Conservation (phyloP, 441 rosid species). For the Gossypium aridum region DNA sequence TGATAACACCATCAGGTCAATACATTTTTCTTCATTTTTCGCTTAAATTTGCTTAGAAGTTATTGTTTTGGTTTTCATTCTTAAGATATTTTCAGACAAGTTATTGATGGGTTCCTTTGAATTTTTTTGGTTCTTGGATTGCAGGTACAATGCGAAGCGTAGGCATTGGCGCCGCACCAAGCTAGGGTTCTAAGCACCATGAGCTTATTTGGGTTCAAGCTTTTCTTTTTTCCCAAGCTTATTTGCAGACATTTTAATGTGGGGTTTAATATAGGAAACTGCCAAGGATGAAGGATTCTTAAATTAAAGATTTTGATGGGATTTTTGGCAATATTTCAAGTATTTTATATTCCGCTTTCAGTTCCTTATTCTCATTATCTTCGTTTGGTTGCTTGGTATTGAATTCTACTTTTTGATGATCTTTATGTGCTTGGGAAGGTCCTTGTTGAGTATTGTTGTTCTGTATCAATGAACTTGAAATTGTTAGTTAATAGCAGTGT, state of each 20-base stretch:
- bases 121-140: not conserved
- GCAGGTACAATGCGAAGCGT: constrained; percentile 92
- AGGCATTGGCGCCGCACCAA: constrained; percentile 97
- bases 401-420: not conserved
- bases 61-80: not conserved
- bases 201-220: not conserved
- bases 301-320: not conserved
- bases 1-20: constrained; percentile 79
- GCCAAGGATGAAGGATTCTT: not conserved
- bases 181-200: constrained; percentile 64
- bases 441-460: not conserved
- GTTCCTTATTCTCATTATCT: not conserved
- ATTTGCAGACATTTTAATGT: not conserved
- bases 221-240: not conserved
- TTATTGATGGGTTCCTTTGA: not conserved
- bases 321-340: not conserved
- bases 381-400: not conserved
- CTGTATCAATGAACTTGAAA: not conserved
- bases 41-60: not conserved
- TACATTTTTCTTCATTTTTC: not conserved
- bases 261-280: not conserved
- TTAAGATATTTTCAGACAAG: not conserved
- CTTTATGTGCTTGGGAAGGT: not conserved
- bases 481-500: not conserved
- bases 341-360: not conserved